Conservation (phyloP, 805 yeast species). For the Candida sithepensis region DNA sequence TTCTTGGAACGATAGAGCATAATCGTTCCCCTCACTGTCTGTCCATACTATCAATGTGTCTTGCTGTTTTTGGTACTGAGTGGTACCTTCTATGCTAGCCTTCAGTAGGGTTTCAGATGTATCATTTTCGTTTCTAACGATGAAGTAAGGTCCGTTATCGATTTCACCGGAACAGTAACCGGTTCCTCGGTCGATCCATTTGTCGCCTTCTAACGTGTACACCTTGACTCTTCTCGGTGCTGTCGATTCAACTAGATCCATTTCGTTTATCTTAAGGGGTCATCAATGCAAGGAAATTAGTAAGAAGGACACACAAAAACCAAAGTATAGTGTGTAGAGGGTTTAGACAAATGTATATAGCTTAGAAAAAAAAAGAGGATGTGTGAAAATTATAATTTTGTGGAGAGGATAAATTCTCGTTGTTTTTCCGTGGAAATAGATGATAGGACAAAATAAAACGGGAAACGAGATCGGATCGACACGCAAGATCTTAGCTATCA, state of each 20-base stretch:
- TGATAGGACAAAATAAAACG: too few relatives aligned
- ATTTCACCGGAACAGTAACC: conserved; percentile 82
- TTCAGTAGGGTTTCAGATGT: conserved; percentile 56
- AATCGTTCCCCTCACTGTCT: conserved; percentile 63
- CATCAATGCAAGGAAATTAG: conserved; percentile 4
- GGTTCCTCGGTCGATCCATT: conserved; percentile 91
- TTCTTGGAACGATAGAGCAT: conserved; percentile 90
- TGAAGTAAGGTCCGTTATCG: conserved; percentile 50
- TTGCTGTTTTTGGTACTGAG: conserved; percentile 89
- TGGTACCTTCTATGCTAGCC: conserved; percentile 66
- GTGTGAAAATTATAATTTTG: too few relatives aligned
- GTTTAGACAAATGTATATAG: too few relatives aligned
- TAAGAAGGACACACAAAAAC: not conserved
- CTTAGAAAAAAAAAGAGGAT: too few relatives aligned
- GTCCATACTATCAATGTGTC: conserved; percentile 95
- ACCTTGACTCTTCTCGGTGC: conserved; percentile 83
- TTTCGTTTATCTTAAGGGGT: conserved; percentile 1
- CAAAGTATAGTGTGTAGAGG: too few relatives aligned
- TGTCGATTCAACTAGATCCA: conserved; percentile 21
- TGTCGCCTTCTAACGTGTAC: conserved; percentile 74
- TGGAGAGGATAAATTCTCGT: too few relatives aligned
- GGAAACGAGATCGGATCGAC: too few relatives aligned
- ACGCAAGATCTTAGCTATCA: too few relatives aligned
- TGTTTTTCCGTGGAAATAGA: too few relatives aligned
- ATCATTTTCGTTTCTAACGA: conserved; percentile 70